Evolutionary conservation across 148 eudicot genomes (phyloP).

Genomic region (Rhododendron ovatum): DNA sequence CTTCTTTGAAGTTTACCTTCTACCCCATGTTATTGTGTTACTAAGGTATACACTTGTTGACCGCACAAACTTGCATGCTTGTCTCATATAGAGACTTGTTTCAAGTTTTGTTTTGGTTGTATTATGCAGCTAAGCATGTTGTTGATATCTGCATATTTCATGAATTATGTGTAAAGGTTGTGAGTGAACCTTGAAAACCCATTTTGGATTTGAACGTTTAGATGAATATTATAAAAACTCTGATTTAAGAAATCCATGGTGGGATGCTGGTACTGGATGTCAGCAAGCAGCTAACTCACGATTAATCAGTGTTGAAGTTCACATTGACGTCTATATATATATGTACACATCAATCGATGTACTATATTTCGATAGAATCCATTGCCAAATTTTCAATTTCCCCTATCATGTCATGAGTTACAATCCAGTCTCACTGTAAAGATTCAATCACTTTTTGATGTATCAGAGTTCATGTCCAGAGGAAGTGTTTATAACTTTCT

Average conservation of each 20-base stretch:
- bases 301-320: not conserved
- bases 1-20: not conserved
- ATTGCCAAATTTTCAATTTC: not conserved
- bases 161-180: not conserved
- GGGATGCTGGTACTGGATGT: not conserved
- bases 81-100: not conserved
- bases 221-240: not conserved
- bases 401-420: not conserved
- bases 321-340: not conserved
- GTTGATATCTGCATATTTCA: not conserved
- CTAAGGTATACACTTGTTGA: not conserved
- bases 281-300: not conserved
- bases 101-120: not conserved
- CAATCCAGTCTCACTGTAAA: not conserved
- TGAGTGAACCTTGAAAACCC: not conserved
- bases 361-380: not conserved
- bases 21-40: not conserved
- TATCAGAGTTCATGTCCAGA: conserved; percentile 52
- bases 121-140: not conserved
- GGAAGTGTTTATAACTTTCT: conserved; percentile 49
- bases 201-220: not conserved
- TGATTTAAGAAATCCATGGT: not conserved
- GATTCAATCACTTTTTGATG: conserved; percentile 15
- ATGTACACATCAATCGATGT: not conserved
- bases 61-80: not conserved